Conservation (phyloP, 306 rosid species). For the Cyamopsis tetragonoloba region DNA sequence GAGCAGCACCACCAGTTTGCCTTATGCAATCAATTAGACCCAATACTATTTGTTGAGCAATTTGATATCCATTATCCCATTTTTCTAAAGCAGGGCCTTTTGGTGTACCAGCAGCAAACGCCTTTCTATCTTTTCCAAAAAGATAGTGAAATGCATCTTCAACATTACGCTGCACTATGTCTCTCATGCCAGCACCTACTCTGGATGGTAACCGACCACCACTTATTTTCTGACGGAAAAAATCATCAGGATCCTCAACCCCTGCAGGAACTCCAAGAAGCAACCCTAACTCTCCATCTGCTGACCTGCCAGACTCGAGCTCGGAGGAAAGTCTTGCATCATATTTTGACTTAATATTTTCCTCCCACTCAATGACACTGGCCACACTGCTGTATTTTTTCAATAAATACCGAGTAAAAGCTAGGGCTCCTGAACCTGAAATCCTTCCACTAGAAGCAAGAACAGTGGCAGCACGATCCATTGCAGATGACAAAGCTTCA, state of each 20-base stretch:
- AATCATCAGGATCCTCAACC: constrained; percentile 92
- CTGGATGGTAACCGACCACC: constrained; percentile 74
- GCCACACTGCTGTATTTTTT: constrained; percentile 65
- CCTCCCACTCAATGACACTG: constrained; percentile 87
- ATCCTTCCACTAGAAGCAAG: constrained; percentile 74
- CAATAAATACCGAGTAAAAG: constrained; percentile 63
- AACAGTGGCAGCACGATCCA: constrained; percentile 58
- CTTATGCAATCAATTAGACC: constrained; percentile 81
- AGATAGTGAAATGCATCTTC: constrained; percentile 61
- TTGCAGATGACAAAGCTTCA: constrained; percentile 63
- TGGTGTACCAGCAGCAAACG: constrained; percentile 47
- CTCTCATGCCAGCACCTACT: constrained; percentile 75
- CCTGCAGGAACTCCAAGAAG: constrained; percentile 91
- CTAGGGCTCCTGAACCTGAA: constrained; percentile 62
- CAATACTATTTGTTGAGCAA: constrained; percentile 65
- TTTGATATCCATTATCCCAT: constrained; percentile 82
- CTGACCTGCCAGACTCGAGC: constrained; percentile 62
- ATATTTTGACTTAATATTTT: constrained; percentile 56
- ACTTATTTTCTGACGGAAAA: constrained; percentile 80
- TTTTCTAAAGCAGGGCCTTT: constrained; percentile 68
- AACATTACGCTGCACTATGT: constrained; percentile 70
- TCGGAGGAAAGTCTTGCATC: constrained; percentile 82
- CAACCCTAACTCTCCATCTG: constrained; percentile 75
- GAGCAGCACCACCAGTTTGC: constrained; percentile 99
- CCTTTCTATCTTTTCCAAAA: constrained; percentile 73